Conservation (phyloP, 257 asterid species). For the Solanum medicagineum region DNA sequence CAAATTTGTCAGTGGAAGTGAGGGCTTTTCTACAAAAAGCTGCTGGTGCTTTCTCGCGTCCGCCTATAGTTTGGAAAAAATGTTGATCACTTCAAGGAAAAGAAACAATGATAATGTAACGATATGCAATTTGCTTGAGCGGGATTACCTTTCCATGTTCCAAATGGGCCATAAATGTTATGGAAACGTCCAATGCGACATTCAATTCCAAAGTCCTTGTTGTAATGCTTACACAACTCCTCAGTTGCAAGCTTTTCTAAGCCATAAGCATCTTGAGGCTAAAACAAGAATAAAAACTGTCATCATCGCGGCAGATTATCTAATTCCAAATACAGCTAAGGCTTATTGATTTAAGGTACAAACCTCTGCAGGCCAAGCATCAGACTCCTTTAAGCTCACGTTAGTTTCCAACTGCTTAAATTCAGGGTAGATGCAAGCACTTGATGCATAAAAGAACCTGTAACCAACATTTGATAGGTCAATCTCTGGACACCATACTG, state of each 20-base stretch:
- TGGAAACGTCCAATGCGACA: constrained; percentile 92
- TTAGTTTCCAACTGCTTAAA: constrained; percentile 88
- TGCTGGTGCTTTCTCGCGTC: constrained; percentile 91
- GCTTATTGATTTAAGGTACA: not conserved
- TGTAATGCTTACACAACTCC: constrained; percentile 83
- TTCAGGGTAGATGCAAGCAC: constrained; percentile 92
- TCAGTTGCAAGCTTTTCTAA: constrained; percentile 87
- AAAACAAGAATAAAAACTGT: not conserved
- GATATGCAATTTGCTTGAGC: not conserved
- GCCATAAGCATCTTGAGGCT: constrained; percentile 98
- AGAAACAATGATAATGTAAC: not conserved
- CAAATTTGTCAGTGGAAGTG: constrained; percentile 72
- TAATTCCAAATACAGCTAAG: not conserved
- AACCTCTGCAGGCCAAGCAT: constrained; percentile 99
- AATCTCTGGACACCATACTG: not conserved
- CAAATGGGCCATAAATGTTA: constrained; percentile 88
- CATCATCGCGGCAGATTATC: not conserved
- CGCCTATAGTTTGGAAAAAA: constrained; percentile 32
- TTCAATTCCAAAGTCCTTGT: constrained; percentile 85
- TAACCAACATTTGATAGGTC: not conserved
- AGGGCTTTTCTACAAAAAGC: constrained; percentile 83
- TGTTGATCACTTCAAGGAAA: not conserved
- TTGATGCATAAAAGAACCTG: constrained; percentile 89
- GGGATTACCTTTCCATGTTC: constrained; percentile 82
- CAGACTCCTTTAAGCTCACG: constrained; percentile 91